Base-by-base conservation (phyloP, 495 filamentous ascomycete genomes). In the Amphirosellinia nigrospora region DNA sequence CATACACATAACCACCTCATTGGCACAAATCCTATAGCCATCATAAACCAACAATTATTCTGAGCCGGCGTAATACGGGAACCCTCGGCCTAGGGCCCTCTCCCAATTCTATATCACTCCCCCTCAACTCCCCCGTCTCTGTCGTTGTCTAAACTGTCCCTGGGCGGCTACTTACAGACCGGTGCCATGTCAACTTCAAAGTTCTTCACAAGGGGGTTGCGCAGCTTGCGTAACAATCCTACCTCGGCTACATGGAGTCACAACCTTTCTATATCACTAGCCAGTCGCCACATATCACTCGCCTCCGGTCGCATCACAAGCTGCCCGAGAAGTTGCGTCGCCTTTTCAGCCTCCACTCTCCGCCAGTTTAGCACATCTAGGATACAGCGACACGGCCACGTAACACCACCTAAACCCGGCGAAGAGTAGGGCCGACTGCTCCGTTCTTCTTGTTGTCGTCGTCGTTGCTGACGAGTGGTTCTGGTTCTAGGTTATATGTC, bases 361-460 rank as follows among this genome's bases (percentile, higher is more conserved):
- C 86, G 91, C 69, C 77, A 77, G 66, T 94, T 98, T 79, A 92
- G 92, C 50, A 86, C 83, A 21, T 88, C 92, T 1, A 76, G 88
- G 56, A 78, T 81, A 32, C 79, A 79, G 21, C 81, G 77, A 43
- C 95, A 99, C 78, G 93, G 91, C 36, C 93, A 98, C 74, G 82
- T 97, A 73, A 88, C 87, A 55, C 87, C 92, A 34, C 95, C 96
- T 2, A 94, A 93, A 81, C 88, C 94, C 3, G 96, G 96, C n/a
- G 93, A 98, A 86, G 96, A 97, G 94, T 97, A 86, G 77, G 79
- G 16, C 32, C 43, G 52, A 28, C 45, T 26, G 21, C 50, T 69
- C 11, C 21, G 30, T 19, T 21, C 36, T 16, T 50, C 70, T 72
- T 64, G 71, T 43, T 6, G 30, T 5, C 28, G n/a, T 41, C 66